Evolutionary conservation across 108 stramenopile genomes (phyloP).

Genomic region (Skeletonema marinoi): DNA sequence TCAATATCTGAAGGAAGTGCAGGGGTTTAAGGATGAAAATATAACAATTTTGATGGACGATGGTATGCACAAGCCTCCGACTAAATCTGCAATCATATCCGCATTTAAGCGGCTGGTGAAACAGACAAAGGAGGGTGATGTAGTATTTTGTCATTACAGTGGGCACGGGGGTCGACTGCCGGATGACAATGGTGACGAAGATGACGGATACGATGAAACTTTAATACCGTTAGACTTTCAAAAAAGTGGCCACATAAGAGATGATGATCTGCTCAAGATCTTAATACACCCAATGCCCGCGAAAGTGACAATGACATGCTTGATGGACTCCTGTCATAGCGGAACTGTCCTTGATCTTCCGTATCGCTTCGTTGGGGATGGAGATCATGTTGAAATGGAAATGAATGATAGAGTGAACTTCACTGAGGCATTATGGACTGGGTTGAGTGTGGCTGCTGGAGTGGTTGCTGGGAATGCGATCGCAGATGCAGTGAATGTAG

Average conservation of each 20-base stretch:
- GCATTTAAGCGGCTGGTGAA: constrained; percentile 75
- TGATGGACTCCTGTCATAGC: constrained; percentile 85
- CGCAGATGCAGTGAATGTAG: constrained; percentile 10
- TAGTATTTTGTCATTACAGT: constrained; percentile 81
- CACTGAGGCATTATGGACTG: constrained; percentile 29
- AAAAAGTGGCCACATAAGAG: constrained; percentile 81
- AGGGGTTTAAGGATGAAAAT: constrained; percentile 81
- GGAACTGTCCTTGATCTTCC: constrained; percentile 86
- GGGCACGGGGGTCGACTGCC: constrained; percentile 75
- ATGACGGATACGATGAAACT: constrained; percentile 84
- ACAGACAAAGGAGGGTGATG: constrained; percentile 75
- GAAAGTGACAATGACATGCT: constrained; percentile 77
- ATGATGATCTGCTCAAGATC: constrained; percentile 81
- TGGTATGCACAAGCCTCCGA: constrained; percentile 66
- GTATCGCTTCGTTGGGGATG: constrained; percentile 76
- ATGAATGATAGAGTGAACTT: constrained; percentile 42
- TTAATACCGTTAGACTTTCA: constrained; percentile 92
- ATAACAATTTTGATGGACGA: constrained; percentile 94
- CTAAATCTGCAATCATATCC: constrained; percentile 72
- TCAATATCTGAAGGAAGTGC: constrained; percentile 70
- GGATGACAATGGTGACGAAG: constrained; percentile 66
- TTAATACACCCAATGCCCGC: constrained; percentile 76
- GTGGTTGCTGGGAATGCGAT: constrained; percentile 10
- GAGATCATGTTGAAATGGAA: constrained; percentile 47
- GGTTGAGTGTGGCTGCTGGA: constrained; percentile 10